Evolutionary conservation across 2,329 filamentous ascomycete species (phyloP), one percentile per base, ranked within the genome.

Genomic region (Rutstroemia sp.): DNA sequence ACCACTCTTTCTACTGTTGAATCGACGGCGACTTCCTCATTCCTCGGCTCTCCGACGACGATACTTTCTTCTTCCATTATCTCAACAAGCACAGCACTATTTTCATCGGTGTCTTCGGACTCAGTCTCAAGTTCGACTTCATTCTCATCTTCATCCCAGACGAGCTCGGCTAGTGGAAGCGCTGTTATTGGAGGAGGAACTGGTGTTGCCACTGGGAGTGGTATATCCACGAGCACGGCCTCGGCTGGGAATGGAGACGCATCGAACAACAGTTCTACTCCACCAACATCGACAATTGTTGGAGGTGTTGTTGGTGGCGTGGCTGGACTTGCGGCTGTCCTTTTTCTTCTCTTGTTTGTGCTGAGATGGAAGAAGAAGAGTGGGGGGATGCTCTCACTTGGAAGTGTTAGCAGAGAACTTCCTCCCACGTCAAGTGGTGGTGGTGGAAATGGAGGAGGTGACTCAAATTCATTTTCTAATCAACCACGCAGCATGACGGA

Each of bases 301-400:
- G 68, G 68, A 3, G 62, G 65, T 38, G 66, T 70, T 7, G 58
- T 70, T 25, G 67, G 67, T 3, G 61, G 66, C 53, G 51, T 86
- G 34, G 82, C 82, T 16, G 83, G 82, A 17, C 68, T 80, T 1
- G 81, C 81, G 12, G 71, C 85, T 47, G 67, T 86, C 49, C 69
- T 81, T 4, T 66, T 84, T 4, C 66, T 84, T 19, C 67, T 81
- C 5, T 68, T 85, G 56, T 71, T 79, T 57, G 63, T 78, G n/a
- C 65, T 85, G 14, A 62, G 75, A 61, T 81, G 79, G 73, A 82
- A 76, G 73, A 83, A 77, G 65, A 75, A 73, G 56, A 62, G 68
- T 36, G 69, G 72, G 6, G 73, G 70, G 46, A 70, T 74, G 61
- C 64, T 70, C 50, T 64, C 72, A n/a, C 69, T 78, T 34, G 70